Base-by-base conservation (phyloP, 768 basidiomycete genomes). In the Suillus spraguei region DNA sequence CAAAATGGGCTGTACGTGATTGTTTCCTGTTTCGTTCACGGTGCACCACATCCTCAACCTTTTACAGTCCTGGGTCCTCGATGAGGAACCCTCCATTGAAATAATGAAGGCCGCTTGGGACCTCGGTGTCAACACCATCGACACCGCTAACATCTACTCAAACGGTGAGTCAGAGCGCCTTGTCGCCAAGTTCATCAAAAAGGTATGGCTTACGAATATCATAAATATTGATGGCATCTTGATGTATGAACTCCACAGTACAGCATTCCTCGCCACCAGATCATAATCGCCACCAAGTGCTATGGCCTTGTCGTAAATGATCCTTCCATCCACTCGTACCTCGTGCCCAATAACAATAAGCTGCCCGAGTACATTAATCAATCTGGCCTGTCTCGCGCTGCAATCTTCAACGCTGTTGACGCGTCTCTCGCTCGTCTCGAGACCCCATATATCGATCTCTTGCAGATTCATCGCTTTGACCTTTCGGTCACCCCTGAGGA, bases 401-500 rank as follows among this genome's bases (percentile, higher is more conserved):
- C 77, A 44, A 78, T 79, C 53, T 77, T 79, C 63, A 79, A 77
- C n/a, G 75, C 71, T 0, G 75, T 74, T 38, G 75, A 77, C 0
- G 79, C 76, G 5, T 79, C 77, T 0, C 75, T 80, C 7, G 66
- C 62, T 24, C 77, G 79, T 4, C 69, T 81, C 24, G 64, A 71
- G 24, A 81, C 79, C 3, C 32, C 75, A 20, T 78, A 78, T 65
- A 62, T 80, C 50, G 79, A 80, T 56, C 69, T 80, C 6, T 73
- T 85, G 46, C 83, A 83, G 63, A 78, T 82, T 41, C 83, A 84
- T 53, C 68, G 77, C 17, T 81, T 74, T 44, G 83, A 83, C 60
- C 41, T 67, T 9, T 62, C 64, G 0, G 75, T 78, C 0, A 73
- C 83, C 7, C 62, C 73, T 0, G 78, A 78, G 55, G 82, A 84